Conservation (phyloP, 345 rosid genomes). For the Salix viminalis region DNA sequence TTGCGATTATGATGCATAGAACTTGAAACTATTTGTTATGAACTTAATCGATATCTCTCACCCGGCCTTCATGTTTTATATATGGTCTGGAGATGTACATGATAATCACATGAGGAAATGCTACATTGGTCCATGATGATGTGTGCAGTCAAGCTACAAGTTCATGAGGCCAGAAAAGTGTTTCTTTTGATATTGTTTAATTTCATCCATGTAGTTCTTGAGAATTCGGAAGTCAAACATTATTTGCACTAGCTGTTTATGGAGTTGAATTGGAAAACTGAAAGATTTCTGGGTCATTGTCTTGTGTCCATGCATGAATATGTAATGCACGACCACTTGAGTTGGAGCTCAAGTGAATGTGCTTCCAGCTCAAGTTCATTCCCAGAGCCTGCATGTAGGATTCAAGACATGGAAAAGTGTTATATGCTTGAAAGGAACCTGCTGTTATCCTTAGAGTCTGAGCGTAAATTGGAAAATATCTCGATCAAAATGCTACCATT, state of each 20-base stretch:
- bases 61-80: not conserved
- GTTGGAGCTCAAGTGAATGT: not conserved
- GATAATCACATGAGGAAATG: not conserved
- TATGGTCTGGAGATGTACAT: not conserved
- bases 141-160: not conserved
- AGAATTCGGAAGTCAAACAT: not conserved
- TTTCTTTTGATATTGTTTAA: not conserved
- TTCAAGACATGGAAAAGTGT: not conserved
- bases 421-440: not conserved
- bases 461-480: not conserved
- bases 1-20: conserved; percentile 9
- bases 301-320: not conserved
- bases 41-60: not conserved
- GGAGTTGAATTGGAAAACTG: not conserved
- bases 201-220: not conserved
- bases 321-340: not conserved
- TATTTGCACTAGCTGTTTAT: not conserved
- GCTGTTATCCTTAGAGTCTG: not conserved
- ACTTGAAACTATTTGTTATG: conserved; percentile 15
- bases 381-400: not conserved
- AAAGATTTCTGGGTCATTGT: not conserved
- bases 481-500: not conserved
- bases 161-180: not conserved
- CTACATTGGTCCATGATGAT: not conserved
- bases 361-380: not conserved